Evolutionary conservation across 2,329 filamentous ascomycete genomes (phyloP).

Genomic region (Curvularia eragrostidis): DNA sequence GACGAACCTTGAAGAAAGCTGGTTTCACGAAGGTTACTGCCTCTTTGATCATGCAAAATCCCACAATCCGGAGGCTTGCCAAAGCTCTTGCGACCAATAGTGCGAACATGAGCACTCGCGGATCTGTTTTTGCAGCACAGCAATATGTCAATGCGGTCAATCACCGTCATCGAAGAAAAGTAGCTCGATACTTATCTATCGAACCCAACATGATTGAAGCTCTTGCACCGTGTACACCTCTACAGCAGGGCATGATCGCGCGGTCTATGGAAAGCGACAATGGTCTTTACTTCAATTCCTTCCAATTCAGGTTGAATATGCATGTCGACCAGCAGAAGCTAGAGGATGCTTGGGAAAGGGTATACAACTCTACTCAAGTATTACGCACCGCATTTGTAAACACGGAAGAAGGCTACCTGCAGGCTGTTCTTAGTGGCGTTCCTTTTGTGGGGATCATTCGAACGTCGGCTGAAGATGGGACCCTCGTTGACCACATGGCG

Average conservation of each 20-base stretch:
- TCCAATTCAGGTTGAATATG: constrained; percentile 64
- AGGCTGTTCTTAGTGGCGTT: constrained; percentile 66
- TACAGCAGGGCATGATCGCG: constrained; percentile 87
- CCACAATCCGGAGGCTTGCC: constrained; percentile 52
- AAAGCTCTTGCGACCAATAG: constrained; percentile 36
- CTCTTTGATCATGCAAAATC: constrained; percentile 69
- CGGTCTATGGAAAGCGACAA: constrained; percentile 65
- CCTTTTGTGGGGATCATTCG: constrained; percentile 21
- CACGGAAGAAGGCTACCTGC: constrained; percentile 77
- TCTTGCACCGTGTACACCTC: constrained; percentile 80
- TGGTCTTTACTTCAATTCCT: constrained; percentile 78
- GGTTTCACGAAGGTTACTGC: constrained; percentile 69
- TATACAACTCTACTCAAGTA: constrained; percentile 65
- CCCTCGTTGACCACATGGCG: constrained; percentile 35
- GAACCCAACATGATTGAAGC: constrained; percentile 67
- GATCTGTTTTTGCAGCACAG: constrained; percentile 57
- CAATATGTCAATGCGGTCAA: constrained; percentile 69
- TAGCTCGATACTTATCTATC: constrained; percentile 62
- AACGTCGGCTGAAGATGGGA: constrained; percentile 30
- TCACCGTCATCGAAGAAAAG: constrained; percentile 64
- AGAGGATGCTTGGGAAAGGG: constrained; percentile 62
- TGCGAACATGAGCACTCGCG: constrained; percentile 13
- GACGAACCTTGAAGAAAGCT: constrained; percentile 66
- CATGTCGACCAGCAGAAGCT: constrained; percentile 59
- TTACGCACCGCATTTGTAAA: constrained; percentile 75